Evolutionary conservation across 345 rosid genomes (phyloP), one percentile per base, ranked within the genome.

Genomic region (Eucalyptus cloeziana): DNA sequence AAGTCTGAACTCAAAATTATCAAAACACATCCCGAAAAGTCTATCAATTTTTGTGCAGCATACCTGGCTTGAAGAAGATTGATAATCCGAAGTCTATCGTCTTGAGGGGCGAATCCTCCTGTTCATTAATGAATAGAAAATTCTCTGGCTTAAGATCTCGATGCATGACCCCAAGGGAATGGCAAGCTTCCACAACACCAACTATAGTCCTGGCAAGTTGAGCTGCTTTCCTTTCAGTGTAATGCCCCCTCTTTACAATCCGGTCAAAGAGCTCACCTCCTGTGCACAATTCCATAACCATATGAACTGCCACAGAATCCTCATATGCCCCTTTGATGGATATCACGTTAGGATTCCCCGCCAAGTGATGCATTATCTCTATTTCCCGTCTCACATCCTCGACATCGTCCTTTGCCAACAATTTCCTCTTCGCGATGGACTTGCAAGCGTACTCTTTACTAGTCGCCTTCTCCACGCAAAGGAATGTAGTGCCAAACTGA

Each of bases 261-360:
- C 99, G 93, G 88, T 97, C 99, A 24, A 97, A 97, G 3, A 97
- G 96, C 95, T 97, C 99, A 37, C 99, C 99, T 33, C 99, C 99
- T 86, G 92, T 90, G 76, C 99, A 96, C 88, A 96, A 88, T 91
- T 97, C 99, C 99, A 97, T 97, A 88, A 96, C 98, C 90, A 96
- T 95, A 86, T 97, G 97, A 90, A 96, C 97, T 3, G 98, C 99
- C 88, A 93, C 96, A 2, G 96, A 87, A 89, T 97, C 99, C 90
- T 97, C 99, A 88, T 95, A 96, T 85, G 99, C 99, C 86, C 95
- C 97, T 91, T 95, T 95, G 86, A 97, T 96, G 3, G 95, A 91
- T 58, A 96, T 91, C 54, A 96, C 96, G 90, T 94, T 96, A 33
- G 96, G 93, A 86, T 95, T 95, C 7, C 97, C 98, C 7, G 93